A percentile compares a stretch with the other conserved stretches of the same genome.
These are phyloP conservation scores for Acanthamoeba royreba DNA, from an alignment of 208 protist genomes.

Conservation along the genomic window DNA sequence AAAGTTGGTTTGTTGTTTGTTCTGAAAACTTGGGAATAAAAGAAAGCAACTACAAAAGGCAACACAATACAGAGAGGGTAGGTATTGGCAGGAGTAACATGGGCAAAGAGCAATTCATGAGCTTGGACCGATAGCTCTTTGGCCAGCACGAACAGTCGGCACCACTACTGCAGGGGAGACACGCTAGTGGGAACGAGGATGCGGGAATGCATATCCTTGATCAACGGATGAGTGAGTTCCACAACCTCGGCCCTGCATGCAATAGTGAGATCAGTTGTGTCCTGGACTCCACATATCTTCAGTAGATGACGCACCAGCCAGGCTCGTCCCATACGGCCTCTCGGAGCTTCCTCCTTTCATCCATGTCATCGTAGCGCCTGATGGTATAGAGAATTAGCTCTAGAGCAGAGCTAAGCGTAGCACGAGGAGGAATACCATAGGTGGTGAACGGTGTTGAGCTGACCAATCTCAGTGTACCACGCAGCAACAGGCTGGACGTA, in stretches of 20 bases:
- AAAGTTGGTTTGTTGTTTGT: no score
- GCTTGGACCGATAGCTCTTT: no score
- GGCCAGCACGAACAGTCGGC: no score
- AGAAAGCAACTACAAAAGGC: no score
- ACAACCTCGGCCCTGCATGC: neutral
- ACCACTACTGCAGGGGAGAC: neutral
- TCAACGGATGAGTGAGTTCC: neutral
- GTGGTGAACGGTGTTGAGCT: slow-evolving; percentile 14
- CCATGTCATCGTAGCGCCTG: slow-evolving; percentile 28
- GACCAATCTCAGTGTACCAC: slow-evolving; percentile 34
- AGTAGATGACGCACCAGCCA: neutral
- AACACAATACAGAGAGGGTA: no score
- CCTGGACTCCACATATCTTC: no score
- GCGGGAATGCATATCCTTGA: neutral
- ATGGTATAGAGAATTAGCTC: neutral
- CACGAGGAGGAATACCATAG: neutral
- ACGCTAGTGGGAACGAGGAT: neutral
- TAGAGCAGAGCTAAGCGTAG: neutral
- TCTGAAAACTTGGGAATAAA: no score
- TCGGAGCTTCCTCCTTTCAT: neutral
- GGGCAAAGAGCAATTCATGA: no score
- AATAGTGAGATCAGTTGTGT: no score
- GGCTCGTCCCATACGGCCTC: slow-evolving; percentile 21
- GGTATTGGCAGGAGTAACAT: no score
- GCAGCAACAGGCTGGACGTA: slow-evolving; percentile 21